Conservation (phyloP, 495 filamentous ascomycete species). For the Choiromyces venosus region DNA sequence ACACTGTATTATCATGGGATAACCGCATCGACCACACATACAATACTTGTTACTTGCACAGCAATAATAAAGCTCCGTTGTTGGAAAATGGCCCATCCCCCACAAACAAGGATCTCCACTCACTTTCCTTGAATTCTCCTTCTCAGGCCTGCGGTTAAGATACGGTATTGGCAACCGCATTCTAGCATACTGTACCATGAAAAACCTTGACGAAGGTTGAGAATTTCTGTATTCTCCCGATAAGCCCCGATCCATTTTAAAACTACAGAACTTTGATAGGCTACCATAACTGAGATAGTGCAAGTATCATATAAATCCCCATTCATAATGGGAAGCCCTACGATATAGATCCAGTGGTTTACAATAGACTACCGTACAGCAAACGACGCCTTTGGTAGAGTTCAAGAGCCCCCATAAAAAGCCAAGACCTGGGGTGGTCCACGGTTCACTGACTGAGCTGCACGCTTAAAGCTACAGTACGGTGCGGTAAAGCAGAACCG, state of each 20-base stretch:
- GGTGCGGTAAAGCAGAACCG: too few relatives aligned
- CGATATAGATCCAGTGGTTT: not conserved
- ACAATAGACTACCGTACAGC: too few relatives aligned
- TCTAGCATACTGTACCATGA: not conserved
- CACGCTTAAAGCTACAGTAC: too few relatives aligned
- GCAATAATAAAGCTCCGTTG: not conserved
- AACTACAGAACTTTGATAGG: not conserved
- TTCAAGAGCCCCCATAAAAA: too few relatives aligned
- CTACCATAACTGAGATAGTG: not conserved
- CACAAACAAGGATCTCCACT: not conserved
- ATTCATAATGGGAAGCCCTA: not conserved
- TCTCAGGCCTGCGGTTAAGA: not conserved
- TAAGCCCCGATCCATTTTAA: not conserved
- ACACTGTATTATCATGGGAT: not conserved
- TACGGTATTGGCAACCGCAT: not conserved
- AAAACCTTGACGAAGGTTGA: not conserved
- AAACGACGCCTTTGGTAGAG: too few relatives aligned
- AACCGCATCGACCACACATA: not conserved
- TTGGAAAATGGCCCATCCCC: not conserved
- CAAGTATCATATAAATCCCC: not conserved
- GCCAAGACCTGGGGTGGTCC: too few relatives aligned
- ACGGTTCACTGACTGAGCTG: too few relatives aligned
- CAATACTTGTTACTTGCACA: not conserved
- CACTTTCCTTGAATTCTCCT: not conserved
- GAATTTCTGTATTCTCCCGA: not conserved